These are phyloP conservation scores for Anisogramma anomala DNA, from an alignment of 2,329 filamentous ascomycete genomes.

Conservation along the genomic window DNA sequence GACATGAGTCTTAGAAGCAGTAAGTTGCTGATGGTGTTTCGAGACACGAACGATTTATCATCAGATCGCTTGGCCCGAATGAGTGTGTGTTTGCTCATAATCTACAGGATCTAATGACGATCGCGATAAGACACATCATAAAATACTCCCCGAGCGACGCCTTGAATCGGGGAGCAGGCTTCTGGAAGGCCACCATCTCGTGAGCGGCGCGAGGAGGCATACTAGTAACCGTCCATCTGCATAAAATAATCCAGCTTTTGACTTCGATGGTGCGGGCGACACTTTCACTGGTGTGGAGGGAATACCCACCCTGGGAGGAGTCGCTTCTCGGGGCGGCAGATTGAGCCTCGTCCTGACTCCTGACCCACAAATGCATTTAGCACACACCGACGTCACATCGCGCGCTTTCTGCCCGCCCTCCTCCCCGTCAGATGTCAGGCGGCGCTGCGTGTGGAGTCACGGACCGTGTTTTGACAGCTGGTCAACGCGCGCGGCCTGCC, in stretches of 20 bases:
- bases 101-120: constrained; percentile 12
- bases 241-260: constrained; percentile 5
- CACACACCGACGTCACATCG: constrained; percentile 12
- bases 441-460: constrained; percentile 5
- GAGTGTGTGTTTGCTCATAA: constrained; percentile 10
- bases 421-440: background rate
- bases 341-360: background rate
- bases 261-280: constrained; percentile 2
- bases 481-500: constrained; percentile 8
- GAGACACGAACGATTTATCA: background rate
- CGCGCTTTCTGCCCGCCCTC: constrained; percentile 12
- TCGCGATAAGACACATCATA: constrained; percentile 12
- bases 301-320: constrained; percentile 1
- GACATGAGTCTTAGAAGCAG: too few species aligned
- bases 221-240: too few species aligned
- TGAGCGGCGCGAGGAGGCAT: too few species aligned
- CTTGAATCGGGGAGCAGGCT: background rate
- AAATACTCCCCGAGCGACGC: constrained; percentile 1
- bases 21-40: too few species aligned
- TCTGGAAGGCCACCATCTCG: background rate
- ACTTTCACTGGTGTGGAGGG: background rate
- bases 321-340: background rate
- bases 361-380: constrained; percentile 6
- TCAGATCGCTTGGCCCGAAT: background rate
- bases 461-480: constrained; percentile 13